A percentile compares a stretch with the other conserved stretches of the same genome.
These are phyloP conservation scores for Trichophyton mentagrophytes DNA, from an alignment of 2,329 filamentous ascomycete species.

Conservation along the genomic window DNA sequence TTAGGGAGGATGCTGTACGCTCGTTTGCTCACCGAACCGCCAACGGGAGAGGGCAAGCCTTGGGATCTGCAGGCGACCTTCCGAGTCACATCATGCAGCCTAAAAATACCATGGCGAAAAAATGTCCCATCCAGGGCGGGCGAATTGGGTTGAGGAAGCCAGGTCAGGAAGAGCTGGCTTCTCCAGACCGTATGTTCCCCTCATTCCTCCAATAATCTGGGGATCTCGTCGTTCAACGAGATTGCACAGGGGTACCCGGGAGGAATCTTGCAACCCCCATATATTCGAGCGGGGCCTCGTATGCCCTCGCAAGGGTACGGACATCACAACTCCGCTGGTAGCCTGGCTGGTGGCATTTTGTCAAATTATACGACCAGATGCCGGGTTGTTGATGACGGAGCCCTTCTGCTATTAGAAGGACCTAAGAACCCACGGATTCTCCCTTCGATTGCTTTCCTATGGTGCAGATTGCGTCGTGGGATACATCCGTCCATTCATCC, in stretches of 20 bases:
- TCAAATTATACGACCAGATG: not conserved
- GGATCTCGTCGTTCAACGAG: not conserved
- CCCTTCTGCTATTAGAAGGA: not conserved
- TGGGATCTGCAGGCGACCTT: not conserved
- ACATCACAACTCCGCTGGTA: not conserved
- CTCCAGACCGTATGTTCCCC: not conserved
- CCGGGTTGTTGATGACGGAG: not conserved
- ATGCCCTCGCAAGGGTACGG: not conserved
- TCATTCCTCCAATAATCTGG: slow-evolving; percentile 1
- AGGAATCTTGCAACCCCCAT: not conserved
- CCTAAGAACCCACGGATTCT: not conserved
- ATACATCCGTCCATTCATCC: not conserved
- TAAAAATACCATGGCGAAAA: not conserved
- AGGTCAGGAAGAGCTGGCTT: not conserved
- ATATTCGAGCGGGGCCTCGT: slow-evolving; percentile 1
- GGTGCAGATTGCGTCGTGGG: slow-evolving; percentile 1
- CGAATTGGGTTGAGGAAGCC: not conserved
- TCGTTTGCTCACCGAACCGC: not conserved
- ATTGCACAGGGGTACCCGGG: not conserved
- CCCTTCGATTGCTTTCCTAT: not conserved
- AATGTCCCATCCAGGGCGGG: not conserved
- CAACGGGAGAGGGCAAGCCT: not conserved
- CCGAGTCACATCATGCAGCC: not conserved
- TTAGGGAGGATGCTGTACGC: not conserved
- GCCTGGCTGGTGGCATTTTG: not conserved